Evolutionary conservation across 495 filamentous ascomycete genomes (phyloP).

Genomic region (Cladorrhinum samala): DNA sequence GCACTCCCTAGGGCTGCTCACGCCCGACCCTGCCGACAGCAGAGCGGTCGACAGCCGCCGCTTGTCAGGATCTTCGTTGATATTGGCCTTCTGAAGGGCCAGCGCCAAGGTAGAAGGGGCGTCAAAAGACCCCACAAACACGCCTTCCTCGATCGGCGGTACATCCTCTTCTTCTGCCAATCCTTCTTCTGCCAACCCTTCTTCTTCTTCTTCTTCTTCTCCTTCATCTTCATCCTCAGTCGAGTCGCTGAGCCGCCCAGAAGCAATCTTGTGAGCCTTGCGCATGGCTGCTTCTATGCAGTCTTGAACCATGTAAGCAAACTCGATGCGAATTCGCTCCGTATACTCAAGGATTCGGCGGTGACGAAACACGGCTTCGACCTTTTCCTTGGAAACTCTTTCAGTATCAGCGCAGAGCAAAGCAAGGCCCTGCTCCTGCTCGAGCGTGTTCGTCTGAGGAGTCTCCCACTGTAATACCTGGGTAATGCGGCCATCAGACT

Average conservation of each 20-base stretch:
- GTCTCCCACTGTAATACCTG: conserved; percentile 96
- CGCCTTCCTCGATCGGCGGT: conserved; percentile 38
- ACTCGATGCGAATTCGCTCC: conserved; percentile 90
- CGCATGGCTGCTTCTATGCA: conserved; percentile 88
- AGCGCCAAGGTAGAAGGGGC: conserved; percentile 51
- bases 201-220: conserved; percentile 19
- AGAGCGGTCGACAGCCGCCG: conserved; percentile 38
- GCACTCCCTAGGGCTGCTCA: conserved; percentile 81
- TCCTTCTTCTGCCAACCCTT: background rate
- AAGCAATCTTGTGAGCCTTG: conserved; percentile 83
- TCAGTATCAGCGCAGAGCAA: conserved; percentile 83
- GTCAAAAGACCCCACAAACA: conserved; percentile 51
- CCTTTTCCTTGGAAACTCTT: conserved; percentile 71
- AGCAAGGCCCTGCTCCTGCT: conserved; percentile 90
- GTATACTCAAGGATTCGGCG: conserved; percentile 91
- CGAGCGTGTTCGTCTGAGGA: conserved; percentile 81
- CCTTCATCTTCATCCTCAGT: conserved; percentile 48
- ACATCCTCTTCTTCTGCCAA: conserved; percentile 23
- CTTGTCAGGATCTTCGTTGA: conserved; percentile 34
- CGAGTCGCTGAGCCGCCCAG: conserved; percentile 77
- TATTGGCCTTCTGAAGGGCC: conserved; percentile 45
- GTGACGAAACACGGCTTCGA: conserved; percentile 87
- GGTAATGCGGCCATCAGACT: conserved; percentile 86
- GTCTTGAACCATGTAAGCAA: conserved; percentile 82
- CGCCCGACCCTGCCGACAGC: conserved; percentile 56